These are phyloP conservation scores for Phaffomyces thermotolerans DNA, from an alignment of 805 yeast genomes.

Conservation along the genomic window DNA sequence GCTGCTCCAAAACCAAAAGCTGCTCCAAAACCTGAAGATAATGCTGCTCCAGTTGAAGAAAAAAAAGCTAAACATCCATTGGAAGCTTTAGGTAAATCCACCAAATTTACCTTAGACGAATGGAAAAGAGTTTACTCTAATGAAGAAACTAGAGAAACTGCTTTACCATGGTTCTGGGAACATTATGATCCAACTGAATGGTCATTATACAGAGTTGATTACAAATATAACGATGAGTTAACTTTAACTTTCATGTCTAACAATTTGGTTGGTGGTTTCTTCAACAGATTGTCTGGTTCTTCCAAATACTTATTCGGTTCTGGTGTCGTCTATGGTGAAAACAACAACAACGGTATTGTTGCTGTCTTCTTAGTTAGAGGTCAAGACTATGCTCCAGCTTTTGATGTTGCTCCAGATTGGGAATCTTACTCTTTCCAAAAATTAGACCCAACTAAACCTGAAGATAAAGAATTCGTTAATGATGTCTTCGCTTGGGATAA, in stretches of 20 bases:
- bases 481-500: constrained; percentile 98
- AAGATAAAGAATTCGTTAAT: constrained; percentile 71
- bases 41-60: constrained; percentile 40
- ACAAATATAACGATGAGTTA: constrained; percentile 97
- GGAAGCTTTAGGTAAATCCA: constrained; percentile 68
- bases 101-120: constrained; percentile 68
- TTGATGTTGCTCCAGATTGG: constrained; percentile 99
- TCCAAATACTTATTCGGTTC: constrained; percentile 91
- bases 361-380: constrained; percentile 97
- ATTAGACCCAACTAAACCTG: constrained; percentile 73
- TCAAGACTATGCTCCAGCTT: constrained; percentile 83
- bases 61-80: constrained; percentile 91
- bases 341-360: constrained; percentile 95
- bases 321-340: constrained; percentile 94
- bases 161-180: constrained; percentile 98
- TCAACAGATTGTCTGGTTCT: constrained; percentile 89
- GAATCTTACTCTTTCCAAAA: constrained; percentile 83
- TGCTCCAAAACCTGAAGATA: constrained; percentile 29
- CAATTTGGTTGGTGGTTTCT: constrained; percentile 97
- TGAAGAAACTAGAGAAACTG: constrained; percentile 90
- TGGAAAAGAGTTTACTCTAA: constrained; percentile 97
- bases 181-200: constrained; percentile 87
- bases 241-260: constrained; percentile 97
- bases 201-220: constrained; percentile 92
- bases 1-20: constrained; percentile 18